phyloP scores from a whole-genome alignment of 352 stramenopile species.

The Phytophthora fragariaefolia region DNA sequence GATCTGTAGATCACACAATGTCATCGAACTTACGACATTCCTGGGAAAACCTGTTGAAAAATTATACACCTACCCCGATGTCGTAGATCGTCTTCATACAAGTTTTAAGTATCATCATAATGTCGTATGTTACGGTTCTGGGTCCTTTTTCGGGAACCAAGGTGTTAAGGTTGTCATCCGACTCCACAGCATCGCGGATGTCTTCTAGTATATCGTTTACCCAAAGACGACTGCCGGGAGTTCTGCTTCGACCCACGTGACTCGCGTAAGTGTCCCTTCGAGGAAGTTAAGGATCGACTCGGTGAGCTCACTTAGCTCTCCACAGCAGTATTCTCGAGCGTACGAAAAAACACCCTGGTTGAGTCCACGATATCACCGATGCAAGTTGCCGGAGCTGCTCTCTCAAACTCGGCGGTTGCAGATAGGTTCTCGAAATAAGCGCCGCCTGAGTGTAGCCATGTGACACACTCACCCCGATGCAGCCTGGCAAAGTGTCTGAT shows the following conservation, averaged over 20 bases:
- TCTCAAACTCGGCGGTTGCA: slow-evolving; percentile 2
- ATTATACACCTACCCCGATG: too few species aligned
- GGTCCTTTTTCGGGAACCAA: too few species aligned
- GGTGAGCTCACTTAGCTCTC: neutral
- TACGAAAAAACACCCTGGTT: neutral
- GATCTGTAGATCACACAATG: too few species aligned
- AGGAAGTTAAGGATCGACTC: neutral
- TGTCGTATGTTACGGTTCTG: too few species aligned
- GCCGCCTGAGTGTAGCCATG: neutral
- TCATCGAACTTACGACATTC: too few species aligned
- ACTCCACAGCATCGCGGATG: neutral
- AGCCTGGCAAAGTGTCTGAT: neutral
- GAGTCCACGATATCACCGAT: slow-evolving; percentile 1
- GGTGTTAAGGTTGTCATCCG: neutral
- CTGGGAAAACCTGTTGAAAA: too few species aligned
- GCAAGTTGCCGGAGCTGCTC: neutral
- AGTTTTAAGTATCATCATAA: too few species aligned
- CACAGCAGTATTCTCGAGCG: slow-evolving; percentile 1
- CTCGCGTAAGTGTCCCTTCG: slow-evolving; percentile 1
- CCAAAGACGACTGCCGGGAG: slow-evolving; percentile 6
- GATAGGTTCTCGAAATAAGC: slow-evolving; percentile 14
- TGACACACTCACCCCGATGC: neutral
- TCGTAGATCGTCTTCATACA: too few species aligned
- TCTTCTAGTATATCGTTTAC: slow-evolving; percentile 11
- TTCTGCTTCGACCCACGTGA: neutral